phyloP scores from a whole-genome alignment of 2,329 filamentous ascomycete genomes.

The Colletotrichum scovillei region DNA sequence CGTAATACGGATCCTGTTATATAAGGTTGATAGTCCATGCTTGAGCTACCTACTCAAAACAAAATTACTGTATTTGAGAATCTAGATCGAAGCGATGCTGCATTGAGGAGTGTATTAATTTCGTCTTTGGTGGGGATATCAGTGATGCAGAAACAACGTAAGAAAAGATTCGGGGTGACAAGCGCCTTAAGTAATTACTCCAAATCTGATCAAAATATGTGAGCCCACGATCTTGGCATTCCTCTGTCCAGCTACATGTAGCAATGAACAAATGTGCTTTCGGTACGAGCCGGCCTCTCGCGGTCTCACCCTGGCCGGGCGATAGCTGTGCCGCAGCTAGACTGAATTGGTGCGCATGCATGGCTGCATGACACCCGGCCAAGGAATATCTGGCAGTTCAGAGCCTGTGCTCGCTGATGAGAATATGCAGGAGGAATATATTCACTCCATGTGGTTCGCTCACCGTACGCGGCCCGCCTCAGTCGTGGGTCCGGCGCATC shows the following conservation, averaged over 20 bases:
- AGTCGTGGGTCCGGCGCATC: neutral
- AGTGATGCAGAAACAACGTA: neutral
- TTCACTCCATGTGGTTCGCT: neutral
- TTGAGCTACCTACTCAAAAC: neutral
- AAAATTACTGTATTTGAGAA: neutral
- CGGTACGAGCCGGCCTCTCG: neutral
- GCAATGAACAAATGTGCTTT: neutral
- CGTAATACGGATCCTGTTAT: neutral
- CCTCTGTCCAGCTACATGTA: neutral
- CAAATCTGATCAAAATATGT: neutral
- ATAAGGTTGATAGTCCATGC: neutral
- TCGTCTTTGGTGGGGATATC: neutral
- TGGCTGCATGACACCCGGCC: neutral
- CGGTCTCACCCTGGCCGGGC: constrained; percentile 16
- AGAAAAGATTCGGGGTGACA: neutral
- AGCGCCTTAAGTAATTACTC: neutral
- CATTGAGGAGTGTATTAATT: neutral
- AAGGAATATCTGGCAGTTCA: neutral
- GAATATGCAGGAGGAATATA: neutral
- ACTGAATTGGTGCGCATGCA: neutral
- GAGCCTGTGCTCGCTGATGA: neutral
- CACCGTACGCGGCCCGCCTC: neutral
- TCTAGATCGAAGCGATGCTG: neutral
- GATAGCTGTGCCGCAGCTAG: constrained; percentile 19
- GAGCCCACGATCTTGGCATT: neutral